Evolutionary conservation across 2,329 filamentous ascomycete genomes (phyloP), one percentile per base, ranked within the genome.

Genomic region (Claviceps pusilla): DNA sequence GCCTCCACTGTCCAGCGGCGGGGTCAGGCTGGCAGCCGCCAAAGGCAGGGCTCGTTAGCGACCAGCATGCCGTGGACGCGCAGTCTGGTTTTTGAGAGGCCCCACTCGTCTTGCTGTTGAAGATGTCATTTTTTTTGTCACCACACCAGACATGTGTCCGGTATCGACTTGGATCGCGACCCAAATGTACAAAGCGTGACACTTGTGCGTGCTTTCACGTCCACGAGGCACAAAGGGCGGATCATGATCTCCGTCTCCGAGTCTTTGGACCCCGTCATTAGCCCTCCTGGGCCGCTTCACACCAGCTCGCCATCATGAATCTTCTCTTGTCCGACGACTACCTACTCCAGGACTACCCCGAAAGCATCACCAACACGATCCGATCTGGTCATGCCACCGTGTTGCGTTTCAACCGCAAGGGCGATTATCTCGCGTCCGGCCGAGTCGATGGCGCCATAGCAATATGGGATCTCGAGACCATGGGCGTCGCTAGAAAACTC

Each of bases 391-490:
- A 84, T 69, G 78, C 80, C 56, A 81, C 79, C 60, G 82, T 78
- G 64, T 71, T 84, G 58, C 88, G 91, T 60, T 98, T 98, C 77
- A 96, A 91, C 65, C 87, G 89, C 65, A 87, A 84, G 65, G 93
- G 93, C 69, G 91, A 98, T 70, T 90, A 93, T 63, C 83, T 98
- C 59, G 93, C 93, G 48, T 95, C 90, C 35, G 93, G 93, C 59
- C 84, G 93, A 65, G 87, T 89, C 58, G 93, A 98, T 71, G 93
- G 93, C 60, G 93, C 89, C 5, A 86, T 98, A 45, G 88, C 95
- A 54, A 86, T 98, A 49, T 98, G 95, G 78, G 93, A 98, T 66
- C 82, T 97, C 51, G 94, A 98, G 71, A 98, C 94, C 10, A 95
- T 94, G 77, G 91, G 93, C 42, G 88, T 97, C 4, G 93, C 93